These are phyloP conservation scores for Kwoniella europaea DNA, from an alignment of 768 basidiomycete species.

Conservation along the genomic window DNA sequence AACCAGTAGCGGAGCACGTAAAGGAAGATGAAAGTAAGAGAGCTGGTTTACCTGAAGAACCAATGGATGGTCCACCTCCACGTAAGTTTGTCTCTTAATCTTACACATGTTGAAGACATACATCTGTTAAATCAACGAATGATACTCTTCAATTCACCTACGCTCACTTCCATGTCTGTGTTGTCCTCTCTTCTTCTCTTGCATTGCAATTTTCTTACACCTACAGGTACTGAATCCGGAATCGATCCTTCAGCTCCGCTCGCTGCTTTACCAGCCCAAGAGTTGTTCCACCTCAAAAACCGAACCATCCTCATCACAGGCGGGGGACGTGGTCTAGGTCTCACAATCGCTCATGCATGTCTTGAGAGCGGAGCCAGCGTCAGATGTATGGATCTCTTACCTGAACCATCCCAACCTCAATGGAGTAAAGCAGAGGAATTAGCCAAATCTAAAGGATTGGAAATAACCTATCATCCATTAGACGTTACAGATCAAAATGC, in stretches of 20 bases:
- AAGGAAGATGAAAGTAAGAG: slow-evolving; percentile 31
- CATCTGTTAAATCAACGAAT: background rate
- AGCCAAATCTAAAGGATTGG: slow-evolving; percentile 7
- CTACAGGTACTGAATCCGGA: background rate
- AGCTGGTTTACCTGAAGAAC: slow-evolving; percentile 31
- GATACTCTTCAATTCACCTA: slow-evolving; percentile 1
- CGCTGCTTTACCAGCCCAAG: slow-evolving; percentile 26
- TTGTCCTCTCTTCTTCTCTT: too few relatives aligned
- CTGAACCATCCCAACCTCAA: slow-evolving; percentile 35
- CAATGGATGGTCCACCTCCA: slow-evolving; percentile 22
- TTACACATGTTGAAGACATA: background rate
- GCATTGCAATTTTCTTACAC: background rate
- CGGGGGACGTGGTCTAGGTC: slow-evolving; percentile 50
- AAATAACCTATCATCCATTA: slow-evolving; percentile 19
- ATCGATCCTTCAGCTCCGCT: slow-evolving; percentile 25
- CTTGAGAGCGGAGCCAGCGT: slow-evolving; percentile 48
- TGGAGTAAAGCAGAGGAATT: slow-evolving; percentile 30
- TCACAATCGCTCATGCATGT: slow-evolving; percentile 45
- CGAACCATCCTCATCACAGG: slow-evolving; percentile 50
- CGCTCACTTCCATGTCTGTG: background rate
- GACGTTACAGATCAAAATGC: slow-evolving; percentile 26
- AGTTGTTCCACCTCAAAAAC: slow-evolving; percentile 43
- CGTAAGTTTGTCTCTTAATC: slow-evolving; percentile 3
- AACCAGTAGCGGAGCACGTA: slow-evolving; percentile 32
- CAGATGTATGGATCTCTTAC: slow-evolving; percentile 44